Evolutionary conservation across 1,139 yeast species (phyloP), one percentile per base, ranked within the genome.

Genomic region (Scheffersomyces insectosa): DNA sequence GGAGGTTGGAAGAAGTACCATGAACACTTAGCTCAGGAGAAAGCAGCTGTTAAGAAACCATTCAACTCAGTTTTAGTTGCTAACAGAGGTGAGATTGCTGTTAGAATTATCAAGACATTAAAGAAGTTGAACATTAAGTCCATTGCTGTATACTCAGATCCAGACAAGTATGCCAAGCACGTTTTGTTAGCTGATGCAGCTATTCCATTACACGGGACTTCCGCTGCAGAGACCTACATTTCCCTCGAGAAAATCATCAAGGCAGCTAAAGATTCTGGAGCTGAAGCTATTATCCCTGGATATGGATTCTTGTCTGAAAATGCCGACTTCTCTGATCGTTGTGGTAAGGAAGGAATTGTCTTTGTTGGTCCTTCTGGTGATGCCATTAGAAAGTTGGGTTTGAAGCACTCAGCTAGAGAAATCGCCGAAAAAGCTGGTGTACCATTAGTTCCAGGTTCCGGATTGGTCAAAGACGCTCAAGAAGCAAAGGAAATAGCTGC

Each of bases 81-180:
- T 31, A 93, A 93, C 71, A 82, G 99, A 68, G 99, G 99, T 62
- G 99, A 93, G 68, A 93, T 93, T 58, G 97, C 99, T 3, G 97
- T 90, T 30, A 77, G 99, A 62, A 88, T 93, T 54, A 88, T 91
- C 59, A 85, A 80, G 61, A 91, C 99, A 7, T 74, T 91, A 60
- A 88, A 88, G 64, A 85, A 84, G 62, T 65, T 91, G 55, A 82
- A 83, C 3, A 88, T 93, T 54, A 79, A 76, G 55, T 72, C 97
- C 0, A 84, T 93, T 51, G 95, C 98, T 2, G 85, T 93, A 38
- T 93, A 87, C 66, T 88, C 97, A 9, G 95, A 89, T 57, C 86
- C 90, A 5, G 99, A 93, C 62, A 79, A 86, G 57, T 88, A 88
- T 57, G 85, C 98, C 10, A 83, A 85, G 57, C 98, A 93, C 62